phyloP scores from a whole-genome alignment of 2,329 filamentous ascomycete genomes.

The Parasarocladium wereldwijsianum region DNA sequence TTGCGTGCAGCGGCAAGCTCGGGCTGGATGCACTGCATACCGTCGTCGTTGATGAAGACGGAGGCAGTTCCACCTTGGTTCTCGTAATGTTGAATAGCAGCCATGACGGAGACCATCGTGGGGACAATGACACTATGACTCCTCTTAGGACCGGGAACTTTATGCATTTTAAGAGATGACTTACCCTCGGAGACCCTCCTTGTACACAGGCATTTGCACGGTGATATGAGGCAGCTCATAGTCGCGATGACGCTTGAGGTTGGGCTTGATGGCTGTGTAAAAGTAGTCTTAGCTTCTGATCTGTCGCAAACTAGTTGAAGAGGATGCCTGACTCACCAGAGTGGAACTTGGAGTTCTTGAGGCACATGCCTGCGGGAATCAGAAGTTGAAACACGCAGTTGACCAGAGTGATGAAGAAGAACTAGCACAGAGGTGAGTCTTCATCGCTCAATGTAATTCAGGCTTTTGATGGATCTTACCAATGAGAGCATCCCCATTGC shows the following conservation, averaged over 20 bases:
- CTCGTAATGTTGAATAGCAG: slow-evolving; percentile 34
- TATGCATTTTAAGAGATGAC: not conserved
- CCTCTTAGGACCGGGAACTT: too few species aligned
- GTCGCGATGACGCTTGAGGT: slow-evolving; percentile 11
- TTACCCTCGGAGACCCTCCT: slow-evolving; percentile 15
- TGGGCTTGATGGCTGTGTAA: slow-evolving; percentile 11
- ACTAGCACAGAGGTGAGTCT: slow-evolving; percentile 3
- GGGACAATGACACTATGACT: slow-evolving; percentile 13
- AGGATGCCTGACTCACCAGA: slow-evolving; percentile 5
- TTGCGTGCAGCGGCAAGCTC: slow-evolving; percentile 21
- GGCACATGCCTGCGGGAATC: slow-evolving; percentile 11
- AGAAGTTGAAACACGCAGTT: slow-evolving; percentile 12
- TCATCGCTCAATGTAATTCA: too few species aligned
- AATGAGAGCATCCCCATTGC: slow-evolving; percentile 1
- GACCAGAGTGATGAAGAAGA: slow-evolving; percentile 14
- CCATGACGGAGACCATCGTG: slow-evolving; percentile 31
- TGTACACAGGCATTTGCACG: slow-evolving; percentile 28
- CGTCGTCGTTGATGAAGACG: slow-evolving; percentile 50
- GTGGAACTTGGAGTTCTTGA: slow-evolving; percentile 13
- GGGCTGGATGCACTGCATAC: slow-evolving; percentile 36
- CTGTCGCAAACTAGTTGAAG: too few species aligned
- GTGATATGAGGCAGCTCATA: slow-evolving; percentile 28
- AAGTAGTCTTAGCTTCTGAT: too few species aligned
- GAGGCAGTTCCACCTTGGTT: slow-evolving; percentile 27
- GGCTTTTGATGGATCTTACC: too few species aligned